Conservation (phyloP, 75 land plant genomes). For the Sequoiadendron giganteum region DNA sequence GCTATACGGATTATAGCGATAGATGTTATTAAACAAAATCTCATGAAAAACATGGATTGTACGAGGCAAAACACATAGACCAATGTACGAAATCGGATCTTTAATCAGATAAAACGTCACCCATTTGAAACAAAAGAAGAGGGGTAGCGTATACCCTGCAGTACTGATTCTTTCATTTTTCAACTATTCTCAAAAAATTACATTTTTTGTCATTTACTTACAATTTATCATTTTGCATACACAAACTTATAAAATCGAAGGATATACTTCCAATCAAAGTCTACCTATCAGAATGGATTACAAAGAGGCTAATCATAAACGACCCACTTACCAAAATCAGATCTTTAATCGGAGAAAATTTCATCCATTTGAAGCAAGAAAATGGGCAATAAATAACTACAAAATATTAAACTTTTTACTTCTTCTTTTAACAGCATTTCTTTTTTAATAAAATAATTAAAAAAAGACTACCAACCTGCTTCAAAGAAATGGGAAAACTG, state of each 20-base stretch:
- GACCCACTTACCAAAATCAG: not conserved
- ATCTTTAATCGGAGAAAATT: not conserved
- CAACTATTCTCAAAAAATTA: no score
- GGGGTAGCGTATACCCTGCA: no score
- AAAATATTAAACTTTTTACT: not conserved
- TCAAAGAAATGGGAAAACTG: conserved; percentile 63
- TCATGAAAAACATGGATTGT: no score
- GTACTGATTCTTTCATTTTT: no score
- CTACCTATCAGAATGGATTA: not conserved
- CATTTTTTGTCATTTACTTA: not conserved
- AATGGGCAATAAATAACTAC: not conserved
- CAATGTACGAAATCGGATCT: no score
- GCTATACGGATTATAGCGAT: not conserved
- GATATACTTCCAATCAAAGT: not conserved
- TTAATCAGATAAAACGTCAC: no score
- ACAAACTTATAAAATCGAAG: not conserved
- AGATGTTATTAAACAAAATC: no score
- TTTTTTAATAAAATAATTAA: not conserved
- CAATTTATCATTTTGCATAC: not conserved
- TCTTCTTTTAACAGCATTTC: not conserved
- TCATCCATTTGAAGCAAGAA: not conserved
- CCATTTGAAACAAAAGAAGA: no score
- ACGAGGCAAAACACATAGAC: no score
- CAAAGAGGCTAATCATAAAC: not conserved
- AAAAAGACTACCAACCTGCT: conserved; percentile 38